phyloP scores from a whole-genome alignment of 495 filamentous ascomycete genomes.

The Filosporella fistucella region DNA sequence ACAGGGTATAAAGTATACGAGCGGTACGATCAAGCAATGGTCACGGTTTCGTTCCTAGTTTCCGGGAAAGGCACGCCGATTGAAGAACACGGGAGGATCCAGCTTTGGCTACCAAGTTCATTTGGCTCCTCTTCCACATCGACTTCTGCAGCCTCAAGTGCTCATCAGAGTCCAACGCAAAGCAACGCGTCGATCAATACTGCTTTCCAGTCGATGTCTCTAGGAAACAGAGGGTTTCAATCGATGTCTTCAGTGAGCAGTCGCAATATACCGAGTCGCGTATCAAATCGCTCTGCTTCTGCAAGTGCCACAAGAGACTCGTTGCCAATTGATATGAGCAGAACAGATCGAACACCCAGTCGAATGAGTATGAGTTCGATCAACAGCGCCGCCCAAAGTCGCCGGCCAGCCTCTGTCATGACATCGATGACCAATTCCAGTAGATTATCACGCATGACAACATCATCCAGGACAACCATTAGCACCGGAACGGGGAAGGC shows the following conservation, averaged over 20 bases:
- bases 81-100: conserved; percentile 11
- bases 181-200: conserved; percentile 2
- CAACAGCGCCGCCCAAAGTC: not conserved
- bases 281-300: not conserved
- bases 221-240: conserved; percentile 1
- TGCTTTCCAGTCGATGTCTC: not conserved
- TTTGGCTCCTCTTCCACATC: conserved; percentile 2
- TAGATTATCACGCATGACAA: not conserved
- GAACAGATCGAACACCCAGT: not conserved
- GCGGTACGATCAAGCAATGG: conserved; percentile 13
- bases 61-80: conserved; percentile 2
- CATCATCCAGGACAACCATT: conserved; percentile 8
- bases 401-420: not conserved
- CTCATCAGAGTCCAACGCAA: not conserved
- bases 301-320: not conserved
- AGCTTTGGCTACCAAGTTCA: conserved; percentile 9
- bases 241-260: not conserved
- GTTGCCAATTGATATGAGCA: not conserved
- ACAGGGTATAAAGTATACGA: conserved; percentile 14
- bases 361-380: not conserved
- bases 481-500: conserved; percentile 10
- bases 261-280: not conserved
- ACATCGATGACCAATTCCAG: conserved; percentile 9
- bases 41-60: conserved; percentile 11
- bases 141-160: conserved; percentile 1